These are phyloP conservation scores for Neurospora pannonica DNA, from an alignment of 495 filamentous ascomycete species.

Conservation along the genomic window DNA sequence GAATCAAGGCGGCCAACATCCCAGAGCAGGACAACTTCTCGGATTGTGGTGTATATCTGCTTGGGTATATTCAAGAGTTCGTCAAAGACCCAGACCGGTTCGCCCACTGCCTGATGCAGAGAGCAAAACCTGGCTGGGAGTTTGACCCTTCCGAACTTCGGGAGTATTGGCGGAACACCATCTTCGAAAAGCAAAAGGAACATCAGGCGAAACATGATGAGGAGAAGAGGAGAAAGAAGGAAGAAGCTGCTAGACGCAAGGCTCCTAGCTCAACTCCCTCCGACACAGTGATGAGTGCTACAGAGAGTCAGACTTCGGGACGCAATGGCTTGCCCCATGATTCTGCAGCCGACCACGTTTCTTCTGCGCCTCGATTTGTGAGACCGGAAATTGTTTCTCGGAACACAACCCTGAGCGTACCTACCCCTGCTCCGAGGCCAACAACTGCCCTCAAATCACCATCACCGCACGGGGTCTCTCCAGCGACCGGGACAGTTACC, in stretches of 20 bases:
- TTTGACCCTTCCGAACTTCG: constrained; percentile 27
- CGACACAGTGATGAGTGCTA: not conserved
- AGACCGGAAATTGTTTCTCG: not conserved
- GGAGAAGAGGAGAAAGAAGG: constrained; percentile 14
- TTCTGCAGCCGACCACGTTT: not conserved
- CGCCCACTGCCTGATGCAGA: constrained; percentile 25
- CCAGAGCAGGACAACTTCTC: constrained; percentile 76
- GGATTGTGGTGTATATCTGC: constrained; percentile 81
- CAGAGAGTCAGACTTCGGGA: not conserved
- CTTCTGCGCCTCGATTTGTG: not conserved
- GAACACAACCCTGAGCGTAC: not conserved
- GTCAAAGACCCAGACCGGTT: constrained; percentile 59
- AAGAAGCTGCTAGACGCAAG: not conserved
- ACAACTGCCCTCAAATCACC: not conserved
- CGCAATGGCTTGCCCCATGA: not conserved
- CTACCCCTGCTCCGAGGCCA: not conserved
- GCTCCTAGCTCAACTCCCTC: not conserved
- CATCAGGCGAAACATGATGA: constrained; percentile 20
- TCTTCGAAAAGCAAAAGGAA: constrained; percentile 25
- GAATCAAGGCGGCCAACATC: constrained; percentile 59
- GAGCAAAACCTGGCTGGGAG: constrained; percentile 23
- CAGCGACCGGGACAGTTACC: not conserved
- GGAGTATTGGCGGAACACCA: constrained; percentile 24
- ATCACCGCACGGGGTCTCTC: not conserved
- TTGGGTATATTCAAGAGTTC: constrained; percentile 78